These are phyloP conservation scores for Chlamydomonas reinhardtii DNA, from an alignment of 163 green algal genomes.

Conservation along the genomic window DNA sequence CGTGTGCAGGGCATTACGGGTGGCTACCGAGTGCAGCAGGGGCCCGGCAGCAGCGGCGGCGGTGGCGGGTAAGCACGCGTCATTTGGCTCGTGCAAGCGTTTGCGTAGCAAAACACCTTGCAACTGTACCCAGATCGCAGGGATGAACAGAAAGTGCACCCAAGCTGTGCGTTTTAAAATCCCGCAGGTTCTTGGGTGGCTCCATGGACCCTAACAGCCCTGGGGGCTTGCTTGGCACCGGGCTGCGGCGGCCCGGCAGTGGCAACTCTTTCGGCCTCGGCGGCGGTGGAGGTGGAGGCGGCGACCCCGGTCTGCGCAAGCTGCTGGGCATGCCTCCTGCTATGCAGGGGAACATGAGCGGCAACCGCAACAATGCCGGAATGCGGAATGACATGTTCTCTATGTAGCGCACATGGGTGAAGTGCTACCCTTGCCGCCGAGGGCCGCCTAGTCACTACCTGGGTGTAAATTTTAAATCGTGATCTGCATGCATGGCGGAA, in stretches of 20 bases:
- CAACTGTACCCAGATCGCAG: too few relatives aligned
- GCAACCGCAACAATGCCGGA: not conserved
- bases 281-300: not conserved
- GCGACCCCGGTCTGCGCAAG: slow-evolving; percentile 4
- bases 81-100: not conserved
- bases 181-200: slow-evolving; percentile 30
- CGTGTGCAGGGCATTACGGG: slow-evolving; percentile 39
- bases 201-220: slow-evolving; percentile 32
- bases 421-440: too few relatives aligned
- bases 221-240: not conserved
- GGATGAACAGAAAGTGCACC: too few relatives aligned
- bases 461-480: too few relatives aligned
- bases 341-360: not conserved
- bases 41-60: not conserved
- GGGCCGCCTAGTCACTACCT: too few relatives aligned
- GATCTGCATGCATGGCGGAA: too few relatives aligned
- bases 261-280: slow-evolving; percentile 7
- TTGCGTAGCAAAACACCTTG: too few relatives aligned
- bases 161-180: too few relatives aligned
- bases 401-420: not conserved
- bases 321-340: slow-evolving; percentile 38
- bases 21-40: slow-evolving; percentile 23
- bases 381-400: slow-evolving; percentile 33
- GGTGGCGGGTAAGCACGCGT: not conserved
- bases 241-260: not conserved